A percentile compares a stretch with the other conserved stretches of the same genome.
Evolutionary conservation across 345 rosid genomes (phyloP).

Genomic region (Ricinus communis): DNA sequence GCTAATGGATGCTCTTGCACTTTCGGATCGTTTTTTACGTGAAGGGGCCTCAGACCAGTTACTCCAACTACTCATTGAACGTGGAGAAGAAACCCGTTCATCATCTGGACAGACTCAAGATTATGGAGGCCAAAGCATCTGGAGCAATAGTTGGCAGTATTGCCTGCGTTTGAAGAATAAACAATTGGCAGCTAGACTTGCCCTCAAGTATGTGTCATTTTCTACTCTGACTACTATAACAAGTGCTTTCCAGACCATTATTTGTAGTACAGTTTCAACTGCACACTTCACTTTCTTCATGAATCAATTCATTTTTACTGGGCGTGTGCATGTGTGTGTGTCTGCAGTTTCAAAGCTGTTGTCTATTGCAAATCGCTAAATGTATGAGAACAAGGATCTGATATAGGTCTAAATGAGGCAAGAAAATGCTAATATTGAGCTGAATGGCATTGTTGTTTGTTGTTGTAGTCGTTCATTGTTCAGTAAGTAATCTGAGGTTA

Average conservation of each 20-base stretch:
- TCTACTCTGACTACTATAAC: conserved; percentile 5
- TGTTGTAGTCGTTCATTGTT: background rate
- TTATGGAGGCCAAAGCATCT: conserved; percentile 57
- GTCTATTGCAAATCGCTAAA: background rate
- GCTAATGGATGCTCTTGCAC: conserved; percentile 92
- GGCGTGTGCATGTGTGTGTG: background rate
- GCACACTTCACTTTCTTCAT: background rate
- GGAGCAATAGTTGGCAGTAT: conserved; percentile 94
- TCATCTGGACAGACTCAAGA: conserved; percentile 49
- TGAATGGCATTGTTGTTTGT: background rate
- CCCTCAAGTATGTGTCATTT: conserved; percentile 67
- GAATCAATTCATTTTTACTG: background rate
- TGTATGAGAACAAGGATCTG: background rate
- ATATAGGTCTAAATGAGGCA: background rate
- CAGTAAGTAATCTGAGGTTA: too few relatives aligned
- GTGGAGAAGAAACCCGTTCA: conserved; percentile 62
- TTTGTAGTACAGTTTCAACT: background rate
- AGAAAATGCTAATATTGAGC: too few relatives aligned
- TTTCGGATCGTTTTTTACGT: conserved; percentile 89
- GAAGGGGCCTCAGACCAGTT: conserved; percentile 88
- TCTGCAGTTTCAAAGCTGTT: background rate
- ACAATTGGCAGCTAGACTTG: conserved; percentile 80
- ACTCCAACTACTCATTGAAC: conserved; percentile 79
- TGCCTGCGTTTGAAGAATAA: conserved; percentile 95
- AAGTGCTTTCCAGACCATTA: background rate